These are phyloP conservation scores for Fusarium sp. DNA, from an alignment of 2,329 filamentous ascomycete species.

Conservation along the genomic window DNA sequence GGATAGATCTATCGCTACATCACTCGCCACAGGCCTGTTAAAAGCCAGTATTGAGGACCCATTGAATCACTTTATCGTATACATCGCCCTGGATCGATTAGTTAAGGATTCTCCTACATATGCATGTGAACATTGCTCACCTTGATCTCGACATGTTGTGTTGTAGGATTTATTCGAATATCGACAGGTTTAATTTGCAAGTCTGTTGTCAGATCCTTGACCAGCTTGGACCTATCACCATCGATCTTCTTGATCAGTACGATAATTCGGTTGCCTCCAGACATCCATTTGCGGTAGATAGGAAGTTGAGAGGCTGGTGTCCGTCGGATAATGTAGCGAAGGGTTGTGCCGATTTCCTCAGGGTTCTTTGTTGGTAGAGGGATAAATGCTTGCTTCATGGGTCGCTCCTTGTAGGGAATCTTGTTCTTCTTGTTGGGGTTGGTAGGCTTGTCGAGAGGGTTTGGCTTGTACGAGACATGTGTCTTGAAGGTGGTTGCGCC, in stretches of 20 bases:
- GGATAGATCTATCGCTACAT: background rate
- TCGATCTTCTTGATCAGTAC: conserved; percentile 84
- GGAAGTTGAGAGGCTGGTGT: conserved; percentile 78
- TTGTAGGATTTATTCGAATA: conserved; percentile 69
- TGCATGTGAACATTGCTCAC: conserved; percentile 57
- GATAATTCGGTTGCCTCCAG: conserved; percentile 79
- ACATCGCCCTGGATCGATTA: conserved; percentile 51
- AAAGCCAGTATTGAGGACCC: conserved; percentile 54
- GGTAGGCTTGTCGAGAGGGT: conserved; percentile 36
- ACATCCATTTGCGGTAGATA: conserved; percentile 80
- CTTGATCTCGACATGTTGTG: conserved; percentile 80
- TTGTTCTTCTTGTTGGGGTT: conserved; percentile 47
- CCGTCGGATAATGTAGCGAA: conserved; percentile 77
- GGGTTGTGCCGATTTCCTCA: conserved; percentile 46
- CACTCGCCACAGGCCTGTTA: conserved; percentile 34
- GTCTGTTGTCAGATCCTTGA: conserved; percentile 70
- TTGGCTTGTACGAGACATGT: conserved; percentile 39
- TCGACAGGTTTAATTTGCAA: conserved; percentile 69
- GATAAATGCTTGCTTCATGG: conserved; percentile 45
- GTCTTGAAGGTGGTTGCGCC: conserved; percentile 44
- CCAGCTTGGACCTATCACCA: conserved; percentile 75
- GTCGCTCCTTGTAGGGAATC: conserved; percentile 44
- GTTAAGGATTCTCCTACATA: conserved; percentile 3
- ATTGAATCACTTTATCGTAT: conserved; percentile 49
- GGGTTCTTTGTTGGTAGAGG: conserved; percentile 50